A percentile compares a stretch with the other conserved stretches of the same genome.
phyloP scores from a whole-genome alignment of 371 early-diverging fungal genomes.

The Mucor ambiguus region DNA sequence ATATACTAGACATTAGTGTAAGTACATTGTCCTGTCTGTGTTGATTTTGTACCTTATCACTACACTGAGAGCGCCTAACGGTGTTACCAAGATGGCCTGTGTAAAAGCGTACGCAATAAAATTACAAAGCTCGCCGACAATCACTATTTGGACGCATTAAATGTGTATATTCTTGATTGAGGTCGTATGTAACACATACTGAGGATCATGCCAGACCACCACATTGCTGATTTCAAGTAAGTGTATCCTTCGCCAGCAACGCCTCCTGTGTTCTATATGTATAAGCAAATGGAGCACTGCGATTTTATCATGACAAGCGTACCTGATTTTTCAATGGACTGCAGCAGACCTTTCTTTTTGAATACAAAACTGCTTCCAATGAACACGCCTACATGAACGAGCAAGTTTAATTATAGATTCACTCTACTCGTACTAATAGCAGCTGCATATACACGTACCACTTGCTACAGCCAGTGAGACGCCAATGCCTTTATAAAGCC shows the following conservation, averaged over 20 bases:
- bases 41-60: slow-evolving; percentile 34
- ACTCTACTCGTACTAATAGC: not conserved
- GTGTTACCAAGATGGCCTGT: slow-evolving; percentile 94
- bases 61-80: slow-evolving; percentile 93
- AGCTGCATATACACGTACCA: slow-evolving; percentile 36
- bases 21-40: not conserved
- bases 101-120: slow-evolving; percentile 96
- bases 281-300: not conserved
- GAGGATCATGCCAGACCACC: slow-evolving; percentile 94
- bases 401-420: not conserved
- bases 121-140: slow-evolving; percentile 89
- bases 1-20: not conserved
- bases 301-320: not conserved
- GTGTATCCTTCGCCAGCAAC: slow-evolving; percentile 82
- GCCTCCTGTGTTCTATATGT: slow-evolving; percentile 21
- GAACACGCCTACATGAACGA: slow-evolving; percentile 61
- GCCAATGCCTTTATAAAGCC: slow-evolving; percentile 82
- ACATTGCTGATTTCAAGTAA: slow-evolving; percentile 83
- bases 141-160: slow-evolving; percentile 46
- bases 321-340: slow-evolving; percentile 68
- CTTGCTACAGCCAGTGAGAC: slow-evolving; percentile 79
- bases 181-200: slow-evolving; percentile 46
- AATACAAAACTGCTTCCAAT: slow-evolving; percentile 92
- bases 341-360: slow-evolving; percentile 91
- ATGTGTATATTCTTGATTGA: not conserved